Evolutionary conservation across 1,284 basidiomycete species (phyloP).

Genomic region (Pholiota adiposa): DNA sequence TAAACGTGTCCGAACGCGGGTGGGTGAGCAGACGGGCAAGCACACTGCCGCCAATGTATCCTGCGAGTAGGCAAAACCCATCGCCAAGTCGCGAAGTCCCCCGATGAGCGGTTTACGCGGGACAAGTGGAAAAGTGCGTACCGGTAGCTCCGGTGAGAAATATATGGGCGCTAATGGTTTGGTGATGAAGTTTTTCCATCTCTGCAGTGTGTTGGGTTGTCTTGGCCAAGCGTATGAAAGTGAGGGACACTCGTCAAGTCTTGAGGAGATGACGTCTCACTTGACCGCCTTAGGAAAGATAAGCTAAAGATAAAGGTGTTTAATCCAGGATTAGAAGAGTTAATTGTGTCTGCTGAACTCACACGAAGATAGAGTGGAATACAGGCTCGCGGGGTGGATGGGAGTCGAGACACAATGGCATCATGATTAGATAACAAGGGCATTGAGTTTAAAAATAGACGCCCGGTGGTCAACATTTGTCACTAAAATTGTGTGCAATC

Average conservation of each 20-base stretch:
- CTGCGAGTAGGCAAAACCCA: conserved; percentile 27
- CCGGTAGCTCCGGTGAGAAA: conserved; percentile 49
- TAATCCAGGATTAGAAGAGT: too few species aligned
- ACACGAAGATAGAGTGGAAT: too few species aligned
- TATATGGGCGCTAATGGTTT: conserved; percentile 33
- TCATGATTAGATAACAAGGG: neutral
- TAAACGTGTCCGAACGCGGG: conserved; percentile 40
- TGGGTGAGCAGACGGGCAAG: conserved; percentile 49
- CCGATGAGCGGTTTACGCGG: neutral
- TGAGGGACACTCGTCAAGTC: neutral
- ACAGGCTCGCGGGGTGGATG: too few species aligned
- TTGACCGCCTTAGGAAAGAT: too few species aligned
- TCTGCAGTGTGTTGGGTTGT: neutral
- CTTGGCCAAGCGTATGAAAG: neutral
- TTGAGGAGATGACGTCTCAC: too few species aligned
- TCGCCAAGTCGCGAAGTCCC: neutral
- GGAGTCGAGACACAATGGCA: too few species aligned
- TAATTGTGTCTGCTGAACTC: too few species aligned
- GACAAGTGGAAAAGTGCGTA: conserved; percentile 15
- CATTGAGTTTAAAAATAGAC: neutral
- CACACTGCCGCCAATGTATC: conserved; percentile 60
- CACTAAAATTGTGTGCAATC: too few species aligned
- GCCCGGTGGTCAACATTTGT: too few species aligned
- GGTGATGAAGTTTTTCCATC: conserved; percentile 14
- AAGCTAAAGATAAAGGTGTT: too few species aligned